Conservation (phyloP, 345 rosid species). For the Populus nigra region DNA sequence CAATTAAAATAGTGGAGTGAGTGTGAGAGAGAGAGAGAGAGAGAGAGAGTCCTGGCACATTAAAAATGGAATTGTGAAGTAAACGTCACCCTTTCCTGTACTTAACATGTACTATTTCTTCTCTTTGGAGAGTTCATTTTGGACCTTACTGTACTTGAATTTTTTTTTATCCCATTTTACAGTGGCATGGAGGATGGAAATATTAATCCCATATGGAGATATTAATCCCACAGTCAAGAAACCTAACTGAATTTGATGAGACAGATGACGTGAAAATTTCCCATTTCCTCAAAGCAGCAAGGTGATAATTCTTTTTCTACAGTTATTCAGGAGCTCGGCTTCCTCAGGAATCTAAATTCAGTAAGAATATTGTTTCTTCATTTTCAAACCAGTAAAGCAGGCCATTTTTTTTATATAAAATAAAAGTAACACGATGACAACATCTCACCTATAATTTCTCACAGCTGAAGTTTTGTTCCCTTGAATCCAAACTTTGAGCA, state of each 20-base stretch:
- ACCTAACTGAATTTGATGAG: neutral
- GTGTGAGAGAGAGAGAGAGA: neutral
- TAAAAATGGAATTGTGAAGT: neutral
- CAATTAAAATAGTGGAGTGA: neutral
- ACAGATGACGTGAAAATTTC: constrained; percentile 3
- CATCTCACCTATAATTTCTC: constrained; percentile 63
- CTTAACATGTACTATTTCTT: neutral
- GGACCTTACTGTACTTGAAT: neutral
- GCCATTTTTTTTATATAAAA: neutral
- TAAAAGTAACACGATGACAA: neutral
- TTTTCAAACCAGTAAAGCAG: neutral
- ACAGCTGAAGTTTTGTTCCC: constrained; percentile 87
- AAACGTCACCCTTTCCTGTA: neutral
- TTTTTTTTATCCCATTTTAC: neutral
- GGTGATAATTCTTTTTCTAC: neutral
- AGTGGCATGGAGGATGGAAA: neutral
- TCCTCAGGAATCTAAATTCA: neutral
- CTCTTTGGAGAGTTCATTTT: neutral
- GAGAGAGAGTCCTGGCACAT: neutral
- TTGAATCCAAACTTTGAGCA: constrained; percentile 97
- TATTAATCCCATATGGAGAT: neutral
- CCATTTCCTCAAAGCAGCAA: neutral
- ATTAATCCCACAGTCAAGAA: neutral
- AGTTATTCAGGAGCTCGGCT: neutral
- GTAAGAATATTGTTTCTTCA: neutral